Evolutionary conservation across 163 green algal species (phyloP), one percentile per base, ranked within the genome.

Genomic region (Coccomyxa subellipsoidea): DNA sequence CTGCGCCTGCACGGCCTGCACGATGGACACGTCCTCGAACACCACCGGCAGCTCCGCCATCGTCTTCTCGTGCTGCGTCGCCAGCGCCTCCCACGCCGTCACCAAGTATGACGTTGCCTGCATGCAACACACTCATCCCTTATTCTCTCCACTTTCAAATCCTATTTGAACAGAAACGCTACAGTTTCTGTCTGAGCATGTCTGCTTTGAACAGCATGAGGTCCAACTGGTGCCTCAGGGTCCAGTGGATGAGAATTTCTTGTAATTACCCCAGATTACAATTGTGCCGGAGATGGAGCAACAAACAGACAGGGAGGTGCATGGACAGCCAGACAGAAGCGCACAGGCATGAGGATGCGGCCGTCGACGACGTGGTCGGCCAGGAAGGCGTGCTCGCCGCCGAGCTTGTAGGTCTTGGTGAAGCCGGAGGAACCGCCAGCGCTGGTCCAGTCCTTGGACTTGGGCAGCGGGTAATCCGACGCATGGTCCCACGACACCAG

Each of bases 31-130:
- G 38, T 82, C 78, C 54, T 39, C 34, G 36, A 82, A 82, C 7
- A 27, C 54, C 27, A 59, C 78, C 35, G 78, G 78, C 27, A 82
- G 18, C 66, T 82, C 54, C 15, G 15, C 35, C 27, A 77, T 59
- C 1, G 54, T 34, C 54, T 77, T 82, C 66, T 82, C 59, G 10
- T 66, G 18, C 36, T 54, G 34, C 35, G 37, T 25, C 4, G 78
- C 78, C 21, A 54, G 35, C 1, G 54, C 78, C n/a, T 82, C 78
- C 78, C 78, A 82, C 10, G 78, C 78, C 0, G 78, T 78, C 54
- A 82, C 78, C 59, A 82, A 18, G 78, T 70, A 82, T 1, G 32
- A 77, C 21, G 78, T 80, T 27, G 76, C 76, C 76, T 78, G 37
- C 72, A 40, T n/a, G 36, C 72, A 76, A 15, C 34, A 34, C 34